These are phyloP conservation scores for Sedum album DNA, from an alignment of 164 flowering plant species.

Conservation along the genomic window DNA sequence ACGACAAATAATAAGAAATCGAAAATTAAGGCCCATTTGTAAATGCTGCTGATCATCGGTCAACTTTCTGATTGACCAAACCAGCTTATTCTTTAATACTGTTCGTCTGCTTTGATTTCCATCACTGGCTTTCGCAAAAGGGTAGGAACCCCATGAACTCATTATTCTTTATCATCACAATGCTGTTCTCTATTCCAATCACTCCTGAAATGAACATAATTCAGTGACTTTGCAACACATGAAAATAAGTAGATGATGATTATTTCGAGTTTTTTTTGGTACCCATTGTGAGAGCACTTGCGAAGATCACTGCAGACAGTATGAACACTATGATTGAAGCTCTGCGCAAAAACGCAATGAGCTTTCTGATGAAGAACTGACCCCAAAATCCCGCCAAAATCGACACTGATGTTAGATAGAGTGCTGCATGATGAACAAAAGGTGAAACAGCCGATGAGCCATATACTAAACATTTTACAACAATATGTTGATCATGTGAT, in stretches of 20 bases:
- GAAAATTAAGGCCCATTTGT: background rate
- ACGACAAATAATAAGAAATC: background rate
- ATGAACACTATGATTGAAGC: conserved; percentile 82
- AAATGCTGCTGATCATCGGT: background rate
- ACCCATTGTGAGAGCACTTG: conserved; percentile 96
- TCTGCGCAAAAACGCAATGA: conserved; percentile 51
- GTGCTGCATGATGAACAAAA: conserved; percentile 37
- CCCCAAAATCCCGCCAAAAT: conserved; percentile 77
- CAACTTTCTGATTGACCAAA: conserved; percentile 4
- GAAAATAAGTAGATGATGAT: background rate
- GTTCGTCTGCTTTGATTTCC: background rate
- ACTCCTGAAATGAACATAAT: conserved; percentile 39
- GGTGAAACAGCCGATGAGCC: background rate
- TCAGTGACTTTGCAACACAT: background rate
- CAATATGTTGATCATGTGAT: background rate
- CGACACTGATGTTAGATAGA: conserved; percentile 61
- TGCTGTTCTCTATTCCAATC: conserved; percentile 48
- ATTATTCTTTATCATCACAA: conserved; percentile 59
- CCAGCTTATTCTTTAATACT: background rate
- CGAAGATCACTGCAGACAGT: conserved; percentile 84
- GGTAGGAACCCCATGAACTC: conserved; percentile 91
- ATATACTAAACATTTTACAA: background rate
- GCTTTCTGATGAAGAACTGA: conserved; percentile 66
- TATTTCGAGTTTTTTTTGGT: conserved; percentile 2
- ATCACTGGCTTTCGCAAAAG: conserved; percentile 53